Base-by-base conservation (phyloP, 2,329 filamentous ascomycete genomes). In the Claviceps capensis region DNA sequence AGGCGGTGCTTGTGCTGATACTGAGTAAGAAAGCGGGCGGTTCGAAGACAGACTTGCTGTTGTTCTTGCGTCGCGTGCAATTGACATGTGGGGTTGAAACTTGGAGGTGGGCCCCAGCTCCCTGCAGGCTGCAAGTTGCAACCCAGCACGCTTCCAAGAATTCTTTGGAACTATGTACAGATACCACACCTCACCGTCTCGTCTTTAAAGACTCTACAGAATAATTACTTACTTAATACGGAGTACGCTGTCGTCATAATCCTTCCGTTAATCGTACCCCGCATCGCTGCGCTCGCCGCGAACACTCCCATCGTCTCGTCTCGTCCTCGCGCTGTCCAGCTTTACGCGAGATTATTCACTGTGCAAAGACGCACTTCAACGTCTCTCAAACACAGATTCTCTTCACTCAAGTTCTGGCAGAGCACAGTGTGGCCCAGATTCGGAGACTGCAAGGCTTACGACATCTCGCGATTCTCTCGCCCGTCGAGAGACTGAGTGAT, bases 71-170 rank as follows among this genome's bases (percentile, higher is more conserved):
- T 19, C 19, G 19, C 19, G 19, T 19, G 41, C 19, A 41, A 26
- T 19, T 44, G 51, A 43, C 37, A 53, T 47, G 48, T 48, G 48
- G 36, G 48, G 37, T 36, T 46, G 44, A 26, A 26, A 19, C 19
- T 19, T 19, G 19, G 19, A 19, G 48, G 37, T 36, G 38, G 52
- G 47, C 40, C 43, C 44, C 36, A 50, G 52, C 52, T 47, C 50
- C 38, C 40, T 38, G 36, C 49, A 46, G 40, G 19, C 16, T 22
- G 43, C 23, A 26, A 26, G 5, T 6, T 7, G 23, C 36, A 40
- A 14, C 45, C 38, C 48, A 44, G 42, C 23, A 22, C 11, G 26
- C 16, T 37, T 47, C 43, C 16, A 34, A 34, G 30, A 34, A 9
- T 34, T 34, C 30, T 34, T 34, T 53, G 2, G 30, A 53, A 40